Conservation (phyloP, 192 early-diverging fungal genomes). For the Paraglomus occultum region DNA sequence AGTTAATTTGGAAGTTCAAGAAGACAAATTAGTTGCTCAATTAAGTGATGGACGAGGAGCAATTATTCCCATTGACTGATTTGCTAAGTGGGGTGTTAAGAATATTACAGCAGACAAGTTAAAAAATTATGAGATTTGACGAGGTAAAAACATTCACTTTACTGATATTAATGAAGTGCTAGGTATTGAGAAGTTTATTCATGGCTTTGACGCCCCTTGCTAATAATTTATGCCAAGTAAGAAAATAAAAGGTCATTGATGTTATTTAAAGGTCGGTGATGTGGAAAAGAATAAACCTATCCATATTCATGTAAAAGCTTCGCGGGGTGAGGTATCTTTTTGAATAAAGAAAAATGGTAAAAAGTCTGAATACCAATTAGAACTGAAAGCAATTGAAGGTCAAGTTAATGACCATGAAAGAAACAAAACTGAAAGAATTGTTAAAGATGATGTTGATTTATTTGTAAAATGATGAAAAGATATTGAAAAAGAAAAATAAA, state of each 20-base stretch:
- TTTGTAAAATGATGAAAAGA: too few relatives aligned
- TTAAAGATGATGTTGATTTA: too few relatives aligned
- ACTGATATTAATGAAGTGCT: neutral
- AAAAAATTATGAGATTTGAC: neutral
- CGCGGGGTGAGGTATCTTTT: too few relatives aligned
- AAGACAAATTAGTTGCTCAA: neutral
- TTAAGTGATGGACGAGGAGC: neutral
- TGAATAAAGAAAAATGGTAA: too few relatives aligned
- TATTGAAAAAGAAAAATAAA: too few relatives aligned
- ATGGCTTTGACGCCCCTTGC: neutral
- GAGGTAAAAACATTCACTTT: neutral
- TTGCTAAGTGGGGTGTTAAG: neutral
- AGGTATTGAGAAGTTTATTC: neutral
- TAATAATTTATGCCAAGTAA: neutral
- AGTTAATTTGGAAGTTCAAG: neutral
- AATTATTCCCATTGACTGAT: conserved; percentile 1
- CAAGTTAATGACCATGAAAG: too few relatives aligned
- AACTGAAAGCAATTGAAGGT: too few relatives aligned
- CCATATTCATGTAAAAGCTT: too few relatives aligned
- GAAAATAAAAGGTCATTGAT: neutral
- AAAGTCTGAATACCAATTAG: too few relatives aligned
- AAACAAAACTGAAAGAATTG: too few relatives aligned
- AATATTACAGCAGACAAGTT: neutral
- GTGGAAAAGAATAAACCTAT: too few relatives aligned
- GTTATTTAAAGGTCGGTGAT: too few relatives aligned